Evolutionary conservation across 768 basidiomycete species (phyloP), one percentile per base, ranked within the genome.

Genomic region (Suillus bovinus): DNA sequence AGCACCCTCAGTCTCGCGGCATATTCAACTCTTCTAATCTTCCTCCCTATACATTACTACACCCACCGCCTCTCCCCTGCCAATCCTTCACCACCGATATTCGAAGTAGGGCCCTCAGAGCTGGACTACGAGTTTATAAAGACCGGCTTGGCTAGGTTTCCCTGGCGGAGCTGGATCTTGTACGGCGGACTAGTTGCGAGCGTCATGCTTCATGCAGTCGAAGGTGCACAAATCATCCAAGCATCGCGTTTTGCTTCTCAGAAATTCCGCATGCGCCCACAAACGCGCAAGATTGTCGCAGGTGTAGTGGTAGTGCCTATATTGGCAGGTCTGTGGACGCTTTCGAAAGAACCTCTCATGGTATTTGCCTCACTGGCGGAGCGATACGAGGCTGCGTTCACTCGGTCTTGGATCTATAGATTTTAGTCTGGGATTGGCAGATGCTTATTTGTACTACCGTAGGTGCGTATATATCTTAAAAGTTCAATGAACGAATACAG

Each of bases 121-220:
- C 81, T 95, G 41, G 88, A 92, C 73, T 94, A 83, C 70, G 89
- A 93, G 65, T 94, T 88, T 71, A 90, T 94, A 61, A 93, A 94
- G 70, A 80, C 83, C 6, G 90, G 84, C 3, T 73, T 94, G 42
- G 78, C 79, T 17, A 75, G 62, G 20, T 92, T 86, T 83, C 90
- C 91, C 0, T 74, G 77, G 70, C 78, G 83, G 42, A 88, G 82
- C 68, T 86, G 82, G 82, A 60, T 84, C 3, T 72, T 88, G 49
- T 94, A 95, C 67, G 71, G 78, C 1, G 86, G 83, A 0, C 81
- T 95, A 11, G 81, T 90, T 0, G 74, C 76, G 1, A 78, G 82
- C 27, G 82, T 84, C 0, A 77, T 81, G 0, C 68, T 88, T 54
- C 94, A 95, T 70, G 78, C 82, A 4, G 79, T 80, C 4, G 87